A percentile compares a stretch with the other conserved stretches of the same genome.
Conservation (phyloP, 106 monocot genomes). For the Apostasia shenzhenica region DNA sequence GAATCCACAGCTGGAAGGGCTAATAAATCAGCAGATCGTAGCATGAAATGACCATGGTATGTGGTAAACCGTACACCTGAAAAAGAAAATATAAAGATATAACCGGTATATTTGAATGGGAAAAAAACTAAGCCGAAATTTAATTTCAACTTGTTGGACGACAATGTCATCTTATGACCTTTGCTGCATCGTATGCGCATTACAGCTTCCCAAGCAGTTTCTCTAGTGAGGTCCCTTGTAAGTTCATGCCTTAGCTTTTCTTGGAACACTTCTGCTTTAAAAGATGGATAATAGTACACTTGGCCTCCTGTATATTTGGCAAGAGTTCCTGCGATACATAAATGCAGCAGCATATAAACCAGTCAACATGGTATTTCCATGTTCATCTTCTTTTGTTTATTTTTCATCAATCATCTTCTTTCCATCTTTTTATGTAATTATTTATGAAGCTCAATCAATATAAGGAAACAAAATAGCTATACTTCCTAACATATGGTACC, state of each 20-base stretch:
- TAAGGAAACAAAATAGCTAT: not conserved
- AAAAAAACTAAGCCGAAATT: not conserved
- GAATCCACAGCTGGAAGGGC: constrained; percentile 97
- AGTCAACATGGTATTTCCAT: too few species aligned
- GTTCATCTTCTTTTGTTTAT: too few species aligned
- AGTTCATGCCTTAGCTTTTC: constrained; percentile 80
- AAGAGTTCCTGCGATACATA: constrained; percentile 50
- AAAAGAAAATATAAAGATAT: constrained; percentile 9
- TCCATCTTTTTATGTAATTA: too few species aligned
- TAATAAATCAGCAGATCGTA: constrained; percentile 88
- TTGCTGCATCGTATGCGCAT: constrained; percentile 98
- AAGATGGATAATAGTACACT: constrained; percentile 92
- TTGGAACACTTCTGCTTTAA: constrained; percentile 43
- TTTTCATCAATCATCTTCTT: too few species aligned
- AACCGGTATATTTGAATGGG: too few species aligned
- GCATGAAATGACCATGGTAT: constrained; percentile 98
- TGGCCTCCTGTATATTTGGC: constrained; percentile 96
- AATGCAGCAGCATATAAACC: too few species aligned
- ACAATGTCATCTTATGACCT: constrained; percentile 33
- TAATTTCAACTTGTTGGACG: not conserved
- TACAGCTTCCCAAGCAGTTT: constrained; percentile 98
- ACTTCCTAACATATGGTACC: constrained; percentile 27
- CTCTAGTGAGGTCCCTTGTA: constrained; percentile 81
- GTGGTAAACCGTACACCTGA: constrained; percentile 89
- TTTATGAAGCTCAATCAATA: not conserved